Evolutionary conservation across 2,329 filamentous ascomycete genomes (phyloP).

Genomic region (Colletotrichum filicis): DNA sequence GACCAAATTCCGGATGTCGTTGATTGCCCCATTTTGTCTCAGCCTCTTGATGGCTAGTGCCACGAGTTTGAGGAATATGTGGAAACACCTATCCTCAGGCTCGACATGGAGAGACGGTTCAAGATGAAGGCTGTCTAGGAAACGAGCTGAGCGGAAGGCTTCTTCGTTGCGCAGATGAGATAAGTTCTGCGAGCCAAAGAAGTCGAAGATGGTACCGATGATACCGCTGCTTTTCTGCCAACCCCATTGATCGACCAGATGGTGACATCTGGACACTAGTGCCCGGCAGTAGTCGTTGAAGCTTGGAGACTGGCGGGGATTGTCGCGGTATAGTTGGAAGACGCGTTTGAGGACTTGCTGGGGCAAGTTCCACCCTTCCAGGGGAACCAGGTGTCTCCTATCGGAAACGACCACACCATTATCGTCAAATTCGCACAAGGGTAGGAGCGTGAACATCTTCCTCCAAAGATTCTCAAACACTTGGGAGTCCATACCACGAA

Average conservation of each 20-base stretch:
- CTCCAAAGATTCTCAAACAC: slow-evolving; percentile 68
- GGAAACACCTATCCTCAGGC: slow-evolving; percentile 71
- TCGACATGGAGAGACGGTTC: slow-evolving; percentile 61
- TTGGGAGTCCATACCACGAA: slow-evolving; percentile 53
- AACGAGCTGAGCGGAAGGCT: slow-evolving; percentile 68
- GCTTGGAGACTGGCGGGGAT: slow-evolving; percentile 64
- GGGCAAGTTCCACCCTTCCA: slow-evolving; percentile 71
- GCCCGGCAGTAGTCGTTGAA: slow-evolving; percentile 75
- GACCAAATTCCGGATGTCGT: slow-evolving; percentile 70
- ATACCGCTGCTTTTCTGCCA: slow-evolving; percentile 69
- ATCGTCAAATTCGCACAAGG: slow-evolving; percentile 69
- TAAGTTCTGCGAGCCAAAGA: slow-evolving; percentile 72
- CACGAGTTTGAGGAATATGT: slow-evolving; percentile 74
- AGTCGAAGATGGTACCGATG: slow-evolving; percentile 73
- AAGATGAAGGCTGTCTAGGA: slow-evolving; percentile 65
- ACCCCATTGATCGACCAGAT: slow-evolving; percentile 72
- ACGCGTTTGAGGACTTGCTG: slow-evolving; percentile 67
- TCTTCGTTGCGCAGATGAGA: slow-evolving; percentile 74
- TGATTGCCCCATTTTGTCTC: slow-evolving; percentile 56
- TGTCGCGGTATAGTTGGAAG: slow-evolving; percentile 68
- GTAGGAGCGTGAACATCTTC: slow-evolving; percentile 68
- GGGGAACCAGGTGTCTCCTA: slow-evolving; percentile 46
- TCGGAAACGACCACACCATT: slow-evolving; percentile 59
- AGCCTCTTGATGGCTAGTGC: slow-evolving; percentile 67
- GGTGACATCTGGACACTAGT: slow-evolving; percentile 69